Evolutionary conservation across 2,329 filamentous ascomycete species (phyloP), one percentile per base, ranked within the genome.

Genomic region (Amylocarpus encephaloides): DNA sequence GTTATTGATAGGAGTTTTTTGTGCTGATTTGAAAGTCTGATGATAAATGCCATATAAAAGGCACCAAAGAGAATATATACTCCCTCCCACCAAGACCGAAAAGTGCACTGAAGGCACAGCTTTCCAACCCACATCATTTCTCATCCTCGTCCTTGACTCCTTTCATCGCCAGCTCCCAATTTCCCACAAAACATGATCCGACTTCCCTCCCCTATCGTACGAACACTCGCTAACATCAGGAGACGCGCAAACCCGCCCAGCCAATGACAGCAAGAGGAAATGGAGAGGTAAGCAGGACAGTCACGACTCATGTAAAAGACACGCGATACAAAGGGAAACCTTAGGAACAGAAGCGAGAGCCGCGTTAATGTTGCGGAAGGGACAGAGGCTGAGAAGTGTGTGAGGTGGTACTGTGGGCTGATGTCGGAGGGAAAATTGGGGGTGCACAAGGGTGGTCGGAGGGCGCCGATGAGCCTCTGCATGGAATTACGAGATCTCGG

Each of bases 11-110:
- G n/a, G 22, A 16, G 6, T 11, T 16, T 6, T 40, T 6, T 19
- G n/a, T 40, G n/a, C n/a, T 36, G 34, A 13, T 16, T 36, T 13
- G n/a, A 16, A 11, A 9, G 38, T 40, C 10, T 40, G 43, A 46
- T 38, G 32, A 15, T 26, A n/a, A 22, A 29, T 32, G 10, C 32
- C 9, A 35, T 19, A 18, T 12, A 15, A 38, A 15, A 46, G 10
- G 36, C 12, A 19, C 13, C 15, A 46, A 38, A 44, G 26, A 44
- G n/a, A 18, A 46, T 46, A 46, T 46, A 46, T 46, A 46, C 43
- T 44, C 42, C 11, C 13, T 6, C 18, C 13, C n/a, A n/a, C n/a
- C n/a, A n/a, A n/a, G n/a, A n/a, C n/a, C 11, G 3, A 36, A 36
- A 36, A 11, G 16, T 15, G n/a, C 3, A 19, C 10, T 11, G 4